phyloP scores from a whole-genome alignment of 805 yeast species.

The Candida easanensis region DNA sequence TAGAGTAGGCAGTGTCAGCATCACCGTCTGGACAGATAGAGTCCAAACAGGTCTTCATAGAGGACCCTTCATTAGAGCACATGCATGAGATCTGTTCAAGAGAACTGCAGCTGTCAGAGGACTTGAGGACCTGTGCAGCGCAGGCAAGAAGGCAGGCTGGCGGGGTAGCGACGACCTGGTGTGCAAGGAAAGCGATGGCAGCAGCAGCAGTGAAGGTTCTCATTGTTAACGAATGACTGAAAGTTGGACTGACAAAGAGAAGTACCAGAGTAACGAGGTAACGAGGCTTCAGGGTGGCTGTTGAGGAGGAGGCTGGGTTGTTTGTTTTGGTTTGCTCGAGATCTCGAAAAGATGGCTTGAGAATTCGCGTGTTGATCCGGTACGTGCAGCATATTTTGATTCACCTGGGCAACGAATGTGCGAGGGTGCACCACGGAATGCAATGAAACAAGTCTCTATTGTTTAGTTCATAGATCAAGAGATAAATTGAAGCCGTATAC shows the following conservation, averaged over 20 bases:
- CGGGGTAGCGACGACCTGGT: conserved; percentile 54
- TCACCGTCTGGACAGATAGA: conserved; percentile 65
- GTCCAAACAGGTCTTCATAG: conserved; percentile 61
- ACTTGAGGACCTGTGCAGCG: conserved; percentile 65
- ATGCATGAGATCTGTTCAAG: conserved; percentile 66
- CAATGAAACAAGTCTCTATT: no score
- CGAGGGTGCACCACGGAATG: background rate
- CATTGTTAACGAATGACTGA: conserved; percentile 6
- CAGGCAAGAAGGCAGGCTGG: conserved; percentile 93
- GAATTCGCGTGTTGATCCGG: conserved; percentile 2
- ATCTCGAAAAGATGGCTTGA: background rate
- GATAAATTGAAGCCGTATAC: no score
- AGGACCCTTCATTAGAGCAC: conserved; percentile 54
- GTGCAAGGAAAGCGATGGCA: conserved; percentile 20
- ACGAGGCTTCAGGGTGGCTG: background rate
- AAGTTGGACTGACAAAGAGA: background rate
- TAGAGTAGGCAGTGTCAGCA: conserved; percentile 53
- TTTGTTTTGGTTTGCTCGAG: conserved; percentile 1
- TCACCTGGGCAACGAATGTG: background rate
- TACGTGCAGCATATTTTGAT: background rate
- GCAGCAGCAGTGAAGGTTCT: conserved; percentile 11
- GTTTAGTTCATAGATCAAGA: no score
- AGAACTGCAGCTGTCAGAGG: conserved; percentile 50
- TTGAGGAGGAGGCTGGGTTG: background rate
- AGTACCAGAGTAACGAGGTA: background rate